phyloP scores from a whole-genome alignment of 169 alveolate genomes.

The Plasmodium cynomolgi region DNA sequence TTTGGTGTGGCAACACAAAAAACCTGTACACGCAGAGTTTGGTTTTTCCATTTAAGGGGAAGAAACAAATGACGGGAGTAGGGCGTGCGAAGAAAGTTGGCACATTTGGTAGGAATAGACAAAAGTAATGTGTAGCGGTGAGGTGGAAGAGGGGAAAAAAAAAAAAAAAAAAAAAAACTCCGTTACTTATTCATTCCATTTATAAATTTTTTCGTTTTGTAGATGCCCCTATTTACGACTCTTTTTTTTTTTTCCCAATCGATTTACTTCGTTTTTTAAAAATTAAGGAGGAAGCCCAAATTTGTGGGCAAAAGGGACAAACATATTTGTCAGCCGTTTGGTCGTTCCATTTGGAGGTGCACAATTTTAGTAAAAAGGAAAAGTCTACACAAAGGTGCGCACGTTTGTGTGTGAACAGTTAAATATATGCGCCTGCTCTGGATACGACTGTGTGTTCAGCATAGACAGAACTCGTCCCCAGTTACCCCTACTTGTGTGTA shows the following conservation, averaged over 20 bases:
- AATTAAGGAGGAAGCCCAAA: conserved; percentile 1
- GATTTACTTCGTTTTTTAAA: conserved; percentile 4
- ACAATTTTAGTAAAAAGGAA: not conserved
- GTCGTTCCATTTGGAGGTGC: not conserved
- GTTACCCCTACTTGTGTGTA: not conserved
- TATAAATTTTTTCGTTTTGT: not conserved
- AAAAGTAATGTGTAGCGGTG: not conserved
- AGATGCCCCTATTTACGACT: not conserved
- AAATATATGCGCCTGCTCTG: not conserved
- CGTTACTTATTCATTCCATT: not conserved
- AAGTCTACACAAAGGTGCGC: not conserved
- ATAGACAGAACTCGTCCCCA: not conserved
- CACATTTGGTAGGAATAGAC: not conserved
- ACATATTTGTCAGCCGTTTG: not conserved
- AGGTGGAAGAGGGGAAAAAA: not conserved
- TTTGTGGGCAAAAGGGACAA: not conserved
- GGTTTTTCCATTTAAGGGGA: not conserved
- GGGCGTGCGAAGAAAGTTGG: not conserved
- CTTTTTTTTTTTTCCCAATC: not conserved
- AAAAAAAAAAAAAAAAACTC: not conserved
- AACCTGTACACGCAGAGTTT: not conserved
- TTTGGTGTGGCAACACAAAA: not conserved
- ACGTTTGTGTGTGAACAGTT: not conserved
- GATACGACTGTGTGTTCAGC: not conserved
- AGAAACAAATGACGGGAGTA: not conserved